Percentiles rank a stretch among this genome's conserved stretches.
phyloP scores from a whole-genome alignment of 805 yeast species.

The Clavispora carvajalis region DNA sequence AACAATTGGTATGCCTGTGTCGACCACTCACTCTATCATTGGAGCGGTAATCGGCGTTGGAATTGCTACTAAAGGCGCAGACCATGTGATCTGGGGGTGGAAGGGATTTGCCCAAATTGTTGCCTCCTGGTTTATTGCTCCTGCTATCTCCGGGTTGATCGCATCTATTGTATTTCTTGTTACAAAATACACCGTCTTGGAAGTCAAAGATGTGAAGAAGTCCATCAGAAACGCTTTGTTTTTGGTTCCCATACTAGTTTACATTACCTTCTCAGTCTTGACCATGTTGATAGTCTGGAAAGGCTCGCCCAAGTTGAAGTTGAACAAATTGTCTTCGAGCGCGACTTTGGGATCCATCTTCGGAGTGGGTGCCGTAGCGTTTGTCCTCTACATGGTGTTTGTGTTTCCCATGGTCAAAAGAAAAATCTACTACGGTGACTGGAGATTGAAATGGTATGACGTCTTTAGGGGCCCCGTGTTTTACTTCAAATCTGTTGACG shows the following conservation, averaged over 20 bases:
- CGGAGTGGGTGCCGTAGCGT: slow-evolving; percentile 60
- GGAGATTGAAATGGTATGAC: slow-evolving; percentile 60
- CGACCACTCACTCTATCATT: slow-evolving; percentile 74
- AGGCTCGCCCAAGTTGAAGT: slow-evolving; percentile 65
- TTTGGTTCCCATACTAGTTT: slow-evolving; percentile 58
- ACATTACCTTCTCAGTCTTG: slow-evolving; percentile 52
- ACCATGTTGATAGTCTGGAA: slow-evolving; percentile 79
- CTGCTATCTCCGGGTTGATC: slow-evolving; percentile 59
- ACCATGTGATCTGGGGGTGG: slow-evolving; percentile 71
- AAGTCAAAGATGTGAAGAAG: slow-evolving; percentile 40
- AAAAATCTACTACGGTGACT: slow-evolving; percentile 55
- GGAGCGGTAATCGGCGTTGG: slow-evolving; percentile 75
- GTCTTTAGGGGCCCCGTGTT: slow-evolving; percentile 50
- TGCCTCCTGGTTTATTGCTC: slow-evolving; percentile 81
- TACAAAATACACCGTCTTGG: slow-evolving; percentile 58
- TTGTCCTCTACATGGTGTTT: slow-evolving; percentile 45
- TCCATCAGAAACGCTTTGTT: slow-evolving; percentile 51
- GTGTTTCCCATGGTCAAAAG: slow-evolving; percentile 60
- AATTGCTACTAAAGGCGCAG: slow-evolving; percentile 64
- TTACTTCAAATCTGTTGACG: slow-evolving; percentile 49
- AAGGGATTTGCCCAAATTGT: slow-evolving; percentile 62
- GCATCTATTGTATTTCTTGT: slow-evolving; percentile 54
- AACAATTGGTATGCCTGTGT: slow-evolving; percentile 66
- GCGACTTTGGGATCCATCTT: slow-evolving; percentile 55
- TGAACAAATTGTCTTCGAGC: slow-evolving; percentile 47